phyloP scores from a whole-genome alignment of 192 early-diverging fungal genomes.

The Paraglomus occultum region DNA sequence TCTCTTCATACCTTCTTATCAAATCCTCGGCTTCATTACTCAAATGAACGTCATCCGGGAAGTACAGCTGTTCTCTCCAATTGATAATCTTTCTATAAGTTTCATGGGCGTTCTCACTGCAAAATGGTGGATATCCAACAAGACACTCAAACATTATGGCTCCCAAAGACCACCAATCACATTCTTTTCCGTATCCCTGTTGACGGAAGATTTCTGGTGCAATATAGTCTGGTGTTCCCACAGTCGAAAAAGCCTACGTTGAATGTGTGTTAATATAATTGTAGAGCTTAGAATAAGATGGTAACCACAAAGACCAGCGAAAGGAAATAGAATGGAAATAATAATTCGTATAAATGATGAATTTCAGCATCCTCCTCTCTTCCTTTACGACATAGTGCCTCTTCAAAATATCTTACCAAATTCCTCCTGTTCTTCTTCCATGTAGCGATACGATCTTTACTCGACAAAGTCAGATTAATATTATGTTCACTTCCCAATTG shows the following conservation, averaged over 20 bases:
- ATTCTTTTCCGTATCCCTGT: slow-evolving; percentile 94
- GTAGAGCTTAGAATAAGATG: neutral
- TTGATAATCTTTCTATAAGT: slow-evolving; percentile 99
- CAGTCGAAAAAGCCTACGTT: slow-evolving; percentile 87
- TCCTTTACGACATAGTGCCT: neutral
- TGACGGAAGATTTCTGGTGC: slow-evolving; percentile 95
- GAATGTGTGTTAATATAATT: neutral
- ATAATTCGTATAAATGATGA: no score
- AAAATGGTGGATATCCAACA: slow-evolving; percentile 98
- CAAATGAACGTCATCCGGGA: slow-evolving; percentile 93
- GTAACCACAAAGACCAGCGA: neutral
- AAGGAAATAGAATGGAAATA: neutral
- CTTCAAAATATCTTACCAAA: slow-evolving; percentile 48
- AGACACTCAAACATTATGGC: slow-evolving; percentile 99
- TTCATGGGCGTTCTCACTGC: slow-evolving; percentile 91
- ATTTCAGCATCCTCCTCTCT: neutral
- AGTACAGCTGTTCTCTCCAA: slow-evolving; percentile 86
- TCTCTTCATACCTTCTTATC: slow-evolving; percentile 67
- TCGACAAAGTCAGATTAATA: slow-evolving; percentile 90
- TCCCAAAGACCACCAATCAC: slow-evolving; percentile 99
- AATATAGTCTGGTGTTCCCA: slow-evolving; percentile 95
- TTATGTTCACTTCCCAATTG: slow-evolving; percentile 57
- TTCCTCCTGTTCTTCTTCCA: slow-evolving; percentile 98
- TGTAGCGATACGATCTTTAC: slow-evolving; percentile 94
- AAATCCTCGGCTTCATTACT: slow-evolving; percentile 90